These are phyloP conservation scores for Penicillium sp. DNA, from an alignment of 2,329 filamentous ascomycete genomes.

Conservation along the genomic window DNA sequence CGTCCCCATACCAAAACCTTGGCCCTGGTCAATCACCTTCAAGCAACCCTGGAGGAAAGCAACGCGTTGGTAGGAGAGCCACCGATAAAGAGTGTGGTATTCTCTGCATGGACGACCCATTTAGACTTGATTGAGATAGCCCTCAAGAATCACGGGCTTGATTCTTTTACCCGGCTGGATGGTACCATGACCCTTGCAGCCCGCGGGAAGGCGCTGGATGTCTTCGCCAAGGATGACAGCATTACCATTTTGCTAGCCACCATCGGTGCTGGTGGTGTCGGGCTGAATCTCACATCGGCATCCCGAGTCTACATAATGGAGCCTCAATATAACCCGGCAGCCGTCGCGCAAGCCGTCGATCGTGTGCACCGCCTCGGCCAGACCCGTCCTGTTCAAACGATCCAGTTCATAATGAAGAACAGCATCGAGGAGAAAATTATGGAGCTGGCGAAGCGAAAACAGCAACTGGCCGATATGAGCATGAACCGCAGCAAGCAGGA, in stretches of 20 bases:
- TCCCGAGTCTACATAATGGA: conserved; percentile 96
- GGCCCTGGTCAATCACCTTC: conserved; percentile 74
- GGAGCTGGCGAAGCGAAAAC: conserved; percentile 87
- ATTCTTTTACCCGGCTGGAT: conserved; percentile 75
- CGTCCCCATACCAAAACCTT: conserved; percentile 92
- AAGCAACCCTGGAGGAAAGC: conserved; percentile 62
- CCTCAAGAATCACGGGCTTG: conserved; percentile 57
- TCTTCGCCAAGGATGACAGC: conserved; percentile 69
- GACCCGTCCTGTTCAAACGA: conserved; percentile 81
- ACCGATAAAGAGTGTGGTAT: conserved; percentile 90
- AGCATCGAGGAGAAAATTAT: conserved; percentile 97
- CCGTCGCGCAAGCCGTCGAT: conserved; percentile 91
- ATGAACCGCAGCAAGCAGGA: conserved; percentile 67
- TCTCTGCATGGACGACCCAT: conserved; percentile 94
- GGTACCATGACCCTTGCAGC: conserved; percentile 79
- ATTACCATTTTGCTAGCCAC: conserved; percentile 86
- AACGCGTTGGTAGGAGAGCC: conserved; percentile 57
- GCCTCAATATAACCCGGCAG: conserved; percentile 94
- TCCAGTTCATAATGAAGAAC: conserved; percentile 82
- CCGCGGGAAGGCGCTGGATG: conserved; percentile 72
- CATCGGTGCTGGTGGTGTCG: conserved; percentile 87
- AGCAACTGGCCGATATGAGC: conserved; percentile 81
- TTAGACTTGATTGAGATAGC: conserved; percentile 89
- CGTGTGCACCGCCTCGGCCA: conserved; percentile 90
- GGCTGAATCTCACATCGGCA: conserved; percentile 83